Evolutionary conservation across 208 protist species (phyloP), one percentile per base, ranked within the genome.

Genomic region (Leishmania tarentolae): DNA sequence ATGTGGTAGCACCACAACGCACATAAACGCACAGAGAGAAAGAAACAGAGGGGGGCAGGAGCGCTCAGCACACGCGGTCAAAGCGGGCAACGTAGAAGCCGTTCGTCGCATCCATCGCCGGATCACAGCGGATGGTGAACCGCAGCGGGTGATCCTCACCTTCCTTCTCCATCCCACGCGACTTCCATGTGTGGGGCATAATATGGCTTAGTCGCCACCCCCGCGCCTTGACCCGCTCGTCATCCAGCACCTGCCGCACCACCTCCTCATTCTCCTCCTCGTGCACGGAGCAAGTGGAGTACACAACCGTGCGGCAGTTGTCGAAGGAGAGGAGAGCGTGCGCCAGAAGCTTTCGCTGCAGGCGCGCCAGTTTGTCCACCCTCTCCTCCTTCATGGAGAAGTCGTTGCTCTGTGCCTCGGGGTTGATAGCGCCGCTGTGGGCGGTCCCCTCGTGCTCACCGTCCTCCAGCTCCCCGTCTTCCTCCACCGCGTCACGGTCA

Each of bases 281-380:
- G 78, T 98, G 91, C 21, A 98, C 86, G 15, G 92, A 97, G 86
- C 96, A 98, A 17, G 96, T 98, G 7, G 94, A 98, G 87, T 98
- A 98, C 24, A 97, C 93, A 31, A 98, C 92, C 24, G 90, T 91
- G 79, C 93, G 89, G 80, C 94, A 97, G 79, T 94, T 90, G 35
- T 95, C 89, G 74, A 98, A 98, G 15, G 91, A 96, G 15, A 98
- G 87, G 13, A 98, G 83, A 17, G 95, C 88, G 76, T 98, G 96
- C 21, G 87, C 85, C 7, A 98, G 83, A 3, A 98, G 83, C 80
- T 95, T 97, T n/a, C 89, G 87, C 86, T 98, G 96, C 52, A 98
- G 79, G 21, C 86, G 85, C 13, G 93, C 84, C 46, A 98, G 88
- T 68, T 94, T 94, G 50, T 87, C 72, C 5, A 98, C 86, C 7